A percentile compares a stretch with the other conserved stretches of the same genome.
phyloP scores from a whole-genome alignment of 75 land plant species.

The Pinus tabuliformis region DNA sequence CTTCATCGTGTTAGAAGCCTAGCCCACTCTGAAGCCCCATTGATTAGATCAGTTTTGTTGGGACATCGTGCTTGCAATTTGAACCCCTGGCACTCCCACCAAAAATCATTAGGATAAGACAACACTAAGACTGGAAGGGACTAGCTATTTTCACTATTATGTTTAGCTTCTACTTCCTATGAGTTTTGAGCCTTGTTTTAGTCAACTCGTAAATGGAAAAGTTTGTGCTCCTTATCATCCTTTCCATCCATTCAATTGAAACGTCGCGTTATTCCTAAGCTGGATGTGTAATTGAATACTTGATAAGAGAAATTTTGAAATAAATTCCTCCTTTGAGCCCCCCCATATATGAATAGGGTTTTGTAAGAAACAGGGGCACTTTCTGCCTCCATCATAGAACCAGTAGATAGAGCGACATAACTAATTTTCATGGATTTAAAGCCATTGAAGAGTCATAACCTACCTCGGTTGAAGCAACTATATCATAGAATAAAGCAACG shows the following conservation, averaged over 20 bases:
- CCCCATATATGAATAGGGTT: neutral
- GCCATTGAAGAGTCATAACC: neutral
- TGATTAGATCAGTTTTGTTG: too few relatives aligned
- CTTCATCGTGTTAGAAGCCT: neutral
- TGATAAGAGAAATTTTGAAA: neutral
- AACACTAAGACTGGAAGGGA: neutral
- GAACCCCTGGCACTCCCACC: too few relatives aligned
- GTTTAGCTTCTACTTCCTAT: neutral
- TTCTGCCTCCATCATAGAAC: neutral
- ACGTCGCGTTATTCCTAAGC: neutral
- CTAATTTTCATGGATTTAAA: neutral
- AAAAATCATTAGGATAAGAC: neutral
- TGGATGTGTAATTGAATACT: neutral
- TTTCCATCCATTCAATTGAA: neutral
- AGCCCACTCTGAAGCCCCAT: neutral
- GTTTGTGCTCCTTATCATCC: neutral
- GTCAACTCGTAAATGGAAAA: neutral
- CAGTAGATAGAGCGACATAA: neutral
- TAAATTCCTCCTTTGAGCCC: neutral
- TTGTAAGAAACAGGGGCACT: too few relatives aligned
- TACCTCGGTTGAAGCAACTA: slow-evolving; percentile 47
- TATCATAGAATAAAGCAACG: slow-evolving; percentile 25
- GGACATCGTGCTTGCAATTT: too few relatives aligned
- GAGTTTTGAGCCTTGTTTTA: neutral
- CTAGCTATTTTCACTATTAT: neutral